phyloP scores from a whole-genome alignment of 1,284 basidiomycete species.

The Malassezia restricta region DNA sequence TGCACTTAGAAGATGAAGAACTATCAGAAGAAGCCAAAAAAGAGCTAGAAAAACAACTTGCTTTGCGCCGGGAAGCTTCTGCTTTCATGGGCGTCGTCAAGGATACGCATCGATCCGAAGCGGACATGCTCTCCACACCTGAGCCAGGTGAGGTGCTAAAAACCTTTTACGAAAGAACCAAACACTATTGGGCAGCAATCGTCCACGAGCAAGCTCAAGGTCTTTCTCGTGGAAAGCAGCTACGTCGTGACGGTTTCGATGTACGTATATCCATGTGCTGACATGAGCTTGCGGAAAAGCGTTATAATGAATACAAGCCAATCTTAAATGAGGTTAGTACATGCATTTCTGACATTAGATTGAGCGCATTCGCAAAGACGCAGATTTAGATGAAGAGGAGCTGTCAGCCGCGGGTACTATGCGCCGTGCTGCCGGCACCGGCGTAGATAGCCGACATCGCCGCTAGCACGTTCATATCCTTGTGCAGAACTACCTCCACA shows the following conservation, averaged over 20 bases:
- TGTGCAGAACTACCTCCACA: not conserved
- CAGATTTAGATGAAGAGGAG: constrained; percentile 74
- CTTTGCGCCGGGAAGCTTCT: constrained; percentile 56
- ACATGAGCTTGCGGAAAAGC: constrained; percentile 27
- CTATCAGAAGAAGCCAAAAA: constrained; percentile 21
- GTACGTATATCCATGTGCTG: constrained; percentile 22
- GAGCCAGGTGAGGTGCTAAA: constrained; percentile 76
- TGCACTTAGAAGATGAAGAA: constrained; percentile 7
- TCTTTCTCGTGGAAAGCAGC: constrained; percentile 64
- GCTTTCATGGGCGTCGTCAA: constrained; percentile 64
- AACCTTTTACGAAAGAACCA: constrained; percentile 65
- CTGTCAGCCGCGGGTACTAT: constrained; percentile 47
- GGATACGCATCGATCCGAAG: constrained; percentile 56
- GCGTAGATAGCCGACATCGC: constrained; percentile 40
- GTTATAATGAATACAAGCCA: constrained; percentile 41
- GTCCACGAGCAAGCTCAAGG: constrained; percentile 53
- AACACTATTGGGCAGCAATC: constrained; percentile 62
- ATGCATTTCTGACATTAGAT: constrained; percentile 47
- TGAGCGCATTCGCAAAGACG: constrained; percentile 69
- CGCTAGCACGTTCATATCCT: constrained; percentile 14
- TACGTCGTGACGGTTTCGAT: constrained; percentile 57
- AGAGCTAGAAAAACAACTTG: constrained; percentile 47
- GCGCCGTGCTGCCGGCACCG: constrained; percentile 41
- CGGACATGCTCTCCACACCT: constrained; percentile 69
- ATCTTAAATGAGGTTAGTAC: constrained; percentile 30